Evolutionary conservation across 768 basidiomycete species (phyloP), one percentile per base, ranked within the genome.

Genomic region (Infundibulicybe gibba): DNA sequence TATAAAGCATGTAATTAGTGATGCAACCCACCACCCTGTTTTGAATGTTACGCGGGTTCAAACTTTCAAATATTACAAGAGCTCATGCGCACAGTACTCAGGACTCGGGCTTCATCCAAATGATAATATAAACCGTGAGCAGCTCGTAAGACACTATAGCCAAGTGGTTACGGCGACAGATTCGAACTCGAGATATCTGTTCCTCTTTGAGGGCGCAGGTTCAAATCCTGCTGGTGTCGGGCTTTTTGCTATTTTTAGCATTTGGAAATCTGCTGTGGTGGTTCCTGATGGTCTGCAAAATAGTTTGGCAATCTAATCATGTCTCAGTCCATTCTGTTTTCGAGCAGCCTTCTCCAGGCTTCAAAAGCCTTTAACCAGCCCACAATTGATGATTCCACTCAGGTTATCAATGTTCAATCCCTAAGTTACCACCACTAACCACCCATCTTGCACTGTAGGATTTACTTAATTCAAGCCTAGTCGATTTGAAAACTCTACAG

Each of bases 101-200:
- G n/a, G n/a, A n/a, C n/a, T n/a, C n/a, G n/a, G n/a, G n/a, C n/a
- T n/a, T n/a, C n/a, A 25, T 32, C 13, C 42, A 54, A 8, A 25
- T 25, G 25, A 25, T 3, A 25, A 25, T 25, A 25, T 25, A 25
- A 4, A 8, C 25, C 4, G 8, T 8, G 25, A 8, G 25, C 8
- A 25, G 4, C 25, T 25, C 25, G 25, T 8, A 25, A 50, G 61
- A 58, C 63, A 68, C 79, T 76, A 81, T 81, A 81, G 79, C 81
- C 78, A 80, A 81, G 80, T 82, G 81, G 81, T 83, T 83, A 83
- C 79, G 79, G 81, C 81, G 81, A 80, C 72, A 80, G 79, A 82
- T 80, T 81, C 72, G 78, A 79, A 79, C 21, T 5, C 11, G 1
- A n/a, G 52, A 47, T 54, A 55, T 57, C 55, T 56, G 55, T 59